These are phyloP conservation scores for Spinellus fusiger DNA, from an alignment of 192 early-diverging fungal genomes.

Conservation along the genomic window DNA sequence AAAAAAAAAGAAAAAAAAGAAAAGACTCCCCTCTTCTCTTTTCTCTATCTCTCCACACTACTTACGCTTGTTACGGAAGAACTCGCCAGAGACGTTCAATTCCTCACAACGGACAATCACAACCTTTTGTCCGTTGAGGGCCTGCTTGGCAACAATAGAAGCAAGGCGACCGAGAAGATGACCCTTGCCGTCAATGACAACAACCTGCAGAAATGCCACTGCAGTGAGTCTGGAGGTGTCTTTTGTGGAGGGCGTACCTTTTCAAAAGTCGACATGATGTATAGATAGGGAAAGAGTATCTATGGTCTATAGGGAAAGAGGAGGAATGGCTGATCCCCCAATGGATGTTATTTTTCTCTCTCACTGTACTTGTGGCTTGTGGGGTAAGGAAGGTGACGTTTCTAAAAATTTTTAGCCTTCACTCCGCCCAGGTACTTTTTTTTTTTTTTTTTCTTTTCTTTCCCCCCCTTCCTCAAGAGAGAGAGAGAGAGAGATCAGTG, in stretches of 20 bases:
- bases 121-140: slow-evolving; percentile 94
- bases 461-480: background rate
- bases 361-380: background rate
- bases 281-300: too few species aligned
- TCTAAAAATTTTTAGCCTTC: background rate
- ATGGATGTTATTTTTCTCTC: background rate
- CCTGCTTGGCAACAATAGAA: slow-evolving; percentile 96
- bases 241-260: too few species aligned
- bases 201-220: too few species aligned
- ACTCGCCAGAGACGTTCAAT: slow-evolving; percentile 95
- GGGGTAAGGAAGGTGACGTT: too few species aligned
- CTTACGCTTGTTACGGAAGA: slow-evolving; percentile 99
- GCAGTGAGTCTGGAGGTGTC: too few species aligned
- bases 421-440: background rate
- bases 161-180: slow-evolving; percentile 98
- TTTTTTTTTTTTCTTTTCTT: background rate
- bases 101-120: slow-evolving; percentile 98
- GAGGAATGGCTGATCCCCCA: background rate
- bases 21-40: background rate
- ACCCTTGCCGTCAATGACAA: slow-evolving; percentile 98
- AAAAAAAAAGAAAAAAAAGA: too few species aligned
- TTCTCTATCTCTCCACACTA: slow-evolving; percentile 14
- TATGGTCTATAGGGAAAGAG: background rate
- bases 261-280: background rate
- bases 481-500: background rate